These are phyloP conservation scores for Penicillium sp. DNA, from an alignment of 2,329 filamentous ascomycete genomes.

Conservation along the genomic window DNA sequence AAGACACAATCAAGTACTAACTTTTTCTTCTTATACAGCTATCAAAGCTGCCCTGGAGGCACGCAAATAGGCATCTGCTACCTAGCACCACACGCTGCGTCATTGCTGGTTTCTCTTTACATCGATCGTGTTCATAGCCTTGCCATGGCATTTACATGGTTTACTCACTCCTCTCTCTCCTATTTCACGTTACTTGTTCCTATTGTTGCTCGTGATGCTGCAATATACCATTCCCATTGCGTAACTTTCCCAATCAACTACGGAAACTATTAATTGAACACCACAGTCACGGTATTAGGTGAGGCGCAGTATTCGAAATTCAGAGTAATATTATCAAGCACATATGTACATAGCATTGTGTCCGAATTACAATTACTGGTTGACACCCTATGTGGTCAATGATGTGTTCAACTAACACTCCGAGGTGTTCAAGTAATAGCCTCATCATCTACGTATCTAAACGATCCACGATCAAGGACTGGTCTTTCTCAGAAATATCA, in stretches of 20 bases:
- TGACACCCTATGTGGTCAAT: too few species aligned
- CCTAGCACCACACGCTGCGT: not conserved
- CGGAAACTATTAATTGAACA: too few species aligned
- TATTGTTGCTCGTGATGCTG: not conserved
- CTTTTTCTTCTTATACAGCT: constrained; percentile 28
- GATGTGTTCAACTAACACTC: too few species aligned
- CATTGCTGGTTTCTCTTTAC: not conserved
- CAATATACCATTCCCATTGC: not conserved
- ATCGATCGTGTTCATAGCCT: not conserved
- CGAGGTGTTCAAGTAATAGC: too few species aligned
- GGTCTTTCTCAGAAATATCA: not conserved
- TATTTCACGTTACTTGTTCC: not conserved
- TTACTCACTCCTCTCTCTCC: not conserved
- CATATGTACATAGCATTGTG: too few species aligned
- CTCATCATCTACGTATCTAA: not conserved
- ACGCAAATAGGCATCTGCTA: constrained; percentile 23
- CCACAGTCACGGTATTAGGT: too few species aligned
- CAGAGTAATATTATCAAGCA: too few species aligned
- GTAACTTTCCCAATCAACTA: not conserved
- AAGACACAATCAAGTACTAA: not conserved
- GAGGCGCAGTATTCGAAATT: too few species aligned
- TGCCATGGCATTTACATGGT: not conserved
- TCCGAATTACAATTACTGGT: too few species aligned
- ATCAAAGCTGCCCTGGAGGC: constrained; percentile 44
- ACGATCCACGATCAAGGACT: not conserved